A percentile compares a stretch with the other conserved stretches of the same genome.
These are phyloP conservation scores for Phialophora chinensis DNA, from an alignment of 2,329 filamentous ascomycete species.

Conservation along the genomic window DNA sequence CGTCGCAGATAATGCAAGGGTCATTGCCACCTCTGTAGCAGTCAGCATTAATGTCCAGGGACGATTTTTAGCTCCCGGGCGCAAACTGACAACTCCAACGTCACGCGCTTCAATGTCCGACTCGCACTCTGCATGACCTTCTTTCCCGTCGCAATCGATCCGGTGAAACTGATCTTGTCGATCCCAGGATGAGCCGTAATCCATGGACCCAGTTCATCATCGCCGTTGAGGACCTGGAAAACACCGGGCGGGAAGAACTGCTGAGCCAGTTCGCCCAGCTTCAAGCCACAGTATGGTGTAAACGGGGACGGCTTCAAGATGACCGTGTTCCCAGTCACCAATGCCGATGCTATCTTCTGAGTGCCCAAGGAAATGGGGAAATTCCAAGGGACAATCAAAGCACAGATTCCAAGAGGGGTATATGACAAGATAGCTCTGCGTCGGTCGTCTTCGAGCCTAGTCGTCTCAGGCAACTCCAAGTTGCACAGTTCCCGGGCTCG, in stretches of 20 bases:
- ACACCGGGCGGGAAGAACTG: constrained; percentile 64
- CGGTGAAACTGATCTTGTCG: constrained; percentile 40
- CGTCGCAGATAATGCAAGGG: constrained; percentile 67
- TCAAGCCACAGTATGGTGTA: background rate
- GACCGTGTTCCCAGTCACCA: constrained; percentile 72
- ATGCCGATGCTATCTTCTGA: constrained; percentile 68
- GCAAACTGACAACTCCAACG: constrained; percentile 64
- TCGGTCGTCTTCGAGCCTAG: background rate
- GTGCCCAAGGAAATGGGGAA: constrained; percentile 71
- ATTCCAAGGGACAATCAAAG: constrained; percentile 73
- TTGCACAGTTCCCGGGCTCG: background rate
- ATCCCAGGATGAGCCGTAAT: constrained; percentile 62
- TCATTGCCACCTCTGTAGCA: constrained; percentile 61
- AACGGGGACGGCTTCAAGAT: constrained; percentile 58
- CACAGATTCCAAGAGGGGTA: constrained; percentile 64
- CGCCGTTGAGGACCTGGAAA: constrained; percentile 60
- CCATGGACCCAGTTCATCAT: background rate
- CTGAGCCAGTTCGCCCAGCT: background rate
- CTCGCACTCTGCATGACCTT: constrained; percentile 49
- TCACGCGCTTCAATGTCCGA: constrained; percentile 63
- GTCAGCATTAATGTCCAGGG: constrained; percentile 59
- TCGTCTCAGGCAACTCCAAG: background rate
- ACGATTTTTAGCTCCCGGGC: constrained; percentile 64
- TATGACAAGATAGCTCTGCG: background rate
- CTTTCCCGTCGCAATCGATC: constrained; percentile 52